phyloP scores from a whole-genome alignment of 805 yeast genomes.

The Yarrowia sp. region DNA sequence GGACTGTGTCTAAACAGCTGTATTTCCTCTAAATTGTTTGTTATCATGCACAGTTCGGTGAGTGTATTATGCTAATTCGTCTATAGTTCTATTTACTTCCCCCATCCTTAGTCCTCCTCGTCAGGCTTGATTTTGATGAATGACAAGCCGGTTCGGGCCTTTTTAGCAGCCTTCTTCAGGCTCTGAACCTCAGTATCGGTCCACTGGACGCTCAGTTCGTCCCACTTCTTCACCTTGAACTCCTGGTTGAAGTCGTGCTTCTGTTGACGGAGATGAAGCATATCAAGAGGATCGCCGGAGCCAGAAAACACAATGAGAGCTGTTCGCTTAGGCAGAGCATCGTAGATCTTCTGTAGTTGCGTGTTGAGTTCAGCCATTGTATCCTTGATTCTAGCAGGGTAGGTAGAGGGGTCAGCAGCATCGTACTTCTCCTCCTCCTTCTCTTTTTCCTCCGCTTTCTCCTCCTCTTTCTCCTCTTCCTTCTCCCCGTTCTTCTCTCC shows the following conservation, averaged over 20 bases:
- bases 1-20: too few species aligned
- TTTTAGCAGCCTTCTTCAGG: slow-evolving; percentile 56
- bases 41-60: too few species aligned
- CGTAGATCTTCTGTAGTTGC: slow-evolving; percentile 59
- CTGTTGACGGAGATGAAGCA: slow-evolving; percentile 54
- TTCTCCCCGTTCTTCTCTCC: slow-evolving; percentile 10
- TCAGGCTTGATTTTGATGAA: slow-evolving; percentile 58
- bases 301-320: slow-evolving; percentile 68
- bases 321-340: slow-evolving; percentile 63
- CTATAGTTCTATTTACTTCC: not conserved
- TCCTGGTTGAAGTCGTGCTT: slow-evolving; percentile 56
- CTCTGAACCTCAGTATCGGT: slow-evolving; percentile 56
- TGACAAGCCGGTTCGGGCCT: slow-evolving; percentile 67
- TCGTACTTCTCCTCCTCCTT: slow-evolving; percentile 26
- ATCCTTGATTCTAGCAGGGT: slow-evolving; percentile 38
- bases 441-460: not conserved
- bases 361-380: slow-evolving; percentile 53
- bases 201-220: slow-evolving; percentile 59
- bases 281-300: slow-evolving; percentile 62
- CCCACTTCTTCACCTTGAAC: slow-evolving; percentile 55
- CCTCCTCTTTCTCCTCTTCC: slow-evolving; percentile 23
- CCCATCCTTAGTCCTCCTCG: not conserved
- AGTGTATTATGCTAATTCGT: slow-evolving; percentile 8
- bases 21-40: too few species aligned
- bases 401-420: not conserved